These are phyloP conservation scores for Galeopsis tetrahit DNA, from an alignment of 257 asterid species.

Conservation along the genomic window DNA sequence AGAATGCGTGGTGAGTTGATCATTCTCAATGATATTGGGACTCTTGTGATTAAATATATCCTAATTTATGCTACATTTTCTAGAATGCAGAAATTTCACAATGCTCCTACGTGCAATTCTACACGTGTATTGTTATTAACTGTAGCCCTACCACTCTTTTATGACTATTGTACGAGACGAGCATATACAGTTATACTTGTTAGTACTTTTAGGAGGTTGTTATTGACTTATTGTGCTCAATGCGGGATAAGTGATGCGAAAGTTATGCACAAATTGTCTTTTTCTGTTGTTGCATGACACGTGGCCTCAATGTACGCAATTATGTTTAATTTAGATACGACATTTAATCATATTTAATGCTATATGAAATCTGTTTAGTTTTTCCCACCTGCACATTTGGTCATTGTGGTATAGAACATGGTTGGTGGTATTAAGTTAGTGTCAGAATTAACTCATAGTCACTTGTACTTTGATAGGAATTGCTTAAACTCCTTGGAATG, in stretches of 20 bases:
- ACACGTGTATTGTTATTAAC: background rate
- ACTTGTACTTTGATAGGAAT: slow-evolving; percentile 53
- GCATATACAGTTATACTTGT: slow-evolving; percentile 2
- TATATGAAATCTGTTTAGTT: background rate
- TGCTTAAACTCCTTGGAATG: slow-evolving; percentile 91
- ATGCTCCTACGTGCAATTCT: background rate
- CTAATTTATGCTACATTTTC: slow-evolving; percentile 6
- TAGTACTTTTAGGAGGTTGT: background rate
- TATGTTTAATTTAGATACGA: slow-evolving; percentile 7
- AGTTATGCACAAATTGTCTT: background rate
- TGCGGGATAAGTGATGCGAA: background rate
- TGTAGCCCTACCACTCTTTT: background rate
- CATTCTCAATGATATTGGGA: background rate
- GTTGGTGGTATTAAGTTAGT: slow-evolving; percentile 21
- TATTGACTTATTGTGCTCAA: background rate
- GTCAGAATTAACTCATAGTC: slow-evolving; percentile 29
- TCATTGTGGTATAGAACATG: background rate
- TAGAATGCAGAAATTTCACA: background rate
- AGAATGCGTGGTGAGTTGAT: slow-evolving; percentile 82
- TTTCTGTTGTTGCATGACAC: background rate
- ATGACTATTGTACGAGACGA: background rate
- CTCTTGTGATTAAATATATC: slow-evolving; percentile 4
- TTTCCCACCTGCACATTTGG: background rate
- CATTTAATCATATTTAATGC: background rate
- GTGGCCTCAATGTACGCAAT: background rate